These are phyloP conservation scores for Termitomyces sp. DNA, from an alignment of 768 basidiomycete species.

Conservation along the genomic window DNA sequence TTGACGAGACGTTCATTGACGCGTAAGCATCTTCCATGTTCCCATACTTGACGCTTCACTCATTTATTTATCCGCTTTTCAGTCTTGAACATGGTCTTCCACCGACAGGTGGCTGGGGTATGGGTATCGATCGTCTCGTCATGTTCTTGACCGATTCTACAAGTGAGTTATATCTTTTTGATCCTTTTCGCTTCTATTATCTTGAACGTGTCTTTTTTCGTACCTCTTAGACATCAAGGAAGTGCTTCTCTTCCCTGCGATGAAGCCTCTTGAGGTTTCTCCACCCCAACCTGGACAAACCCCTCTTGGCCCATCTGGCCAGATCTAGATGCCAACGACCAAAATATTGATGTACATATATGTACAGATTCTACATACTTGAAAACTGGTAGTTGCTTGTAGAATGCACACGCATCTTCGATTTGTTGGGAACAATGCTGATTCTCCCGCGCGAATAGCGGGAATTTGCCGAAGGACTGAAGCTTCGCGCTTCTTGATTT, in stretches of 20 bases:
- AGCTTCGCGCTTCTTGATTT: too few relatives aligned
- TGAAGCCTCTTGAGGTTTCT: conserved; percentile 74
- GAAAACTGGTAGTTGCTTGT: not conserved
- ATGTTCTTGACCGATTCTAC: conserved; percentile 99
- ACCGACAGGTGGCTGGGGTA: conserved; percentile 96
- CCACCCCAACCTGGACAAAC: conserved; percentile 16
- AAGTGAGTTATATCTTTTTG: conserved; percentile 42
- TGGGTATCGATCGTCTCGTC: conserved; percentile 93
- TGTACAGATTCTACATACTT: not conserved
- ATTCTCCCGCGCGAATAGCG: too few relatives aligned
- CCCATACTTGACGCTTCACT: conserved; percentile 4
- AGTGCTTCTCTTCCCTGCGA: conserved; percentile 93
- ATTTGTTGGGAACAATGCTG: not conserved
- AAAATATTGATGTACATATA: conserved; percentile 4
- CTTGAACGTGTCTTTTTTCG: not conserved
- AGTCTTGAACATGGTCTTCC: conserved; percentile 96
- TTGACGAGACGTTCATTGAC: conserved; percentile 94
- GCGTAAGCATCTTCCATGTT: conserved; percentile 53
- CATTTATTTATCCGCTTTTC: not conserved
- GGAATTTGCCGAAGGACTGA: too few relatives aligned
- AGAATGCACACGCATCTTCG: not conserved
- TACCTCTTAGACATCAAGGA: conserved; percentile 82
- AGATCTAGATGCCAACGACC: conserved; percentile 18
- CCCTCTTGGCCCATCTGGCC: conserved; percentile 25
- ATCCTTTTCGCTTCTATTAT: not conserved